Base-by-base conservation (phyloP, 2,329 filamentous ascomycete genomes). In the Fusarium newnesense region DNA sequence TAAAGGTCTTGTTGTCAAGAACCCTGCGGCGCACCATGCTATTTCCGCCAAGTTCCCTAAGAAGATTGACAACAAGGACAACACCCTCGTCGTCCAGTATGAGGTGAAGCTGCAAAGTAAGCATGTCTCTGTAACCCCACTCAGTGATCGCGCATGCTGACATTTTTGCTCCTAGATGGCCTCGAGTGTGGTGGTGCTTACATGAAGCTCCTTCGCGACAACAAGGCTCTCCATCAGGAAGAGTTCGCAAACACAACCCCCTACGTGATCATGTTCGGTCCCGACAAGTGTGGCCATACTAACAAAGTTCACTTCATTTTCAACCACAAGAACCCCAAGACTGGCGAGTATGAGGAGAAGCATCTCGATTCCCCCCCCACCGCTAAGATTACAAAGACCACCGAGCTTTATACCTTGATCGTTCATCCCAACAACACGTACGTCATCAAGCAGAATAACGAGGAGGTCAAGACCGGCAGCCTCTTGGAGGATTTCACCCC, bases 271-370 rank as follows among this genome's bases (percentile, higher is more conserved):
- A 99, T 99, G 96, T 99, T 99, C 83, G 96, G 96, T 77, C 96
- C 96, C 79, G 96, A 99, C 89, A 98, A 98, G 92, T 99, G 96
- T 84, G 96, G 96, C 84, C 90, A 94, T 83, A 98, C 94, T 85
- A 99, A 99, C 92, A 98, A 98, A 93, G 94, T 97, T 60, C 89
- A 91, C 85, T 97, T 99, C 87, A 99, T 99, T 85, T 97, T 99
- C 91, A 96, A 97, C 86, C 96, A 99, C 93, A 99, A 98, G 94
- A 99, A 98, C 91, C 96, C 96, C 82, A 98, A 97, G 93, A 98
- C 95, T 52, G 96, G 96, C 87, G 94, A 98, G 85, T 99, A 99
- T 81, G 96, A 99, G 90, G 96, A 99, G 93, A 99, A 99, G 92
- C 96, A 99, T 86, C 90, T 99, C 74, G 91, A 90, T 82, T 89